Percentiles rank a stretch among this genome's conserved stretches.
Conservation (phyloP, 1,284 basidiomycete species). For the Volvariella volvacea region DNA sequence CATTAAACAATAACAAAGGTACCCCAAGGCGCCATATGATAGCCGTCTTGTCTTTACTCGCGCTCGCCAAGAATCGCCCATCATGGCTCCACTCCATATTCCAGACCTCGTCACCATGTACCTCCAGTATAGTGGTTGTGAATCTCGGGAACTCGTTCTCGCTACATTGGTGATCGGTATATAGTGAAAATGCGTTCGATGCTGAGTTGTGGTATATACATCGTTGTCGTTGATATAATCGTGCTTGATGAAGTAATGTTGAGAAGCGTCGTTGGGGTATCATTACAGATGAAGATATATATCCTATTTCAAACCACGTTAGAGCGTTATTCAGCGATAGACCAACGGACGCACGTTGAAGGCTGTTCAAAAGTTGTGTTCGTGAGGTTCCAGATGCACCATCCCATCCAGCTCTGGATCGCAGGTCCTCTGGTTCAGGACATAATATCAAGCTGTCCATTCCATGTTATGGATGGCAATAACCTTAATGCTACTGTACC, state of each 20-base stretch:
- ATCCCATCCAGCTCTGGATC: constrained; percentile 82
- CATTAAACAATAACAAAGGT: constrained; percentile 7
- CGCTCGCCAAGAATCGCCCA: constrained; percentile 80
- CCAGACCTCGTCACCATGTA: constrained; percentile 95
- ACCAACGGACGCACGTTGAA: constrained; percentile 63
- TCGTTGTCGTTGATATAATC: constrained; percentile 68
- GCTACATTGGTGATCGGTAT: constrained; percentile 81
- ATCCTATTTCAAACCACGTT: constrained; percentile 39
- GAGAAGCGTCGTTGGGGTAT: constrained; percentile 86
- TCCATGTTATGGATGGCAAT: constrained; percentile 5
- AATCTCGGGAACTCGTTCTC: constrained; percentile 78
- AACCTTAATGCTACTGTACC: constrained; percentile 11
- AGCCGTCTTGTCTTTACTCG: constrained; percentile 80
- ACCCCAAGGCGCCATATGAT: constrained; percentile 81
- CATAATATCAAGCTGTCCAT: constrained; percentile 80
- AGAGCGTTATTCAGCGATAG: constrained; percentile 5
- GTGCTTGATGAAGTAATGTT: constrained; percentile 83
- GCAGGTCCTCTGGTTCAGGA: constrained; percentile 76
- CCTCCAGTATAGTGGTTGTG: constrained; percentile 78
- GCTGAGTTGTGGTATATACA: constrained; percentile 80
- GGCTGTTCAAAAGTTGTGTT: constrained; percentile 63
- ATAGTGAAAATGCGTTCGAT: constrained; percentile 68
- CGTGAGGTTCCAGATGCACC: constrained; percentile 80
- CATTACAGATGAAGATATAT: constrained; percentile 88
- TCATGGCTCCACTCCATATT: constrained; percentile 91